Evolutionary conservation across 2,329 filamentous ascomycete species (phyloP), one percentile per base, ranked within the genome.

Genomic region (Penicillium sp.): DNA sequence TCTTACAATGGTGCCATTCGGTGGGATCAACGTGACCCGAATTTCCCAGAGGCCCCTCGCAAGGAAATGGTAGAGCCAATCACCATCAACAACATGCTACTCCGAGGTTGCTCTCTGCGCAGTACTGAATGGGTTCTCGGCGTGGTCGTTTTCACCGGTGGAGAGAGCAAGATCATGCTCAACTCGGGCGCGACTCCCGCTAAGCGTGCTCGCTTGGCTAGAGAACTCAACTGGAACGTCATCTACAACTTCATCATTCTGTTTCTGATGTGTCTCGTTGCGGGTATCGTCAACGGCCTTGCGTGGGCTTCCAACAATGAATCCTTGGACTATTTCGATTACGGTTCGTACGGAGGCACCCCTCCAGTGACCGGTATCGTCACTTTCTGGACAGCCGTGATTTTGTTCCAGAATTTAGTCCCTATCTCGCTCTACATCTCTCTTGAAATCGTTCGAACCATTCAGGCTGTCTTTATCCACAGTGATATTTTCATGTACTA

Each of bases 101-200:
- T 99, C 45, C 90, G 95, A 80, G 95, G 95, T 54, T 96, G 92
- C 77, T 96, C 92, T 66, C 78, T 99, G 49, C 87, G 93, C 63
- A 99, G 98, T 74, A 99, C 95, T 0, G 93, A 98, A 70, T 99
- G 95, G 95, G 84, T 92, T 53, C 83, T 99, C 6, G 95, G 93
- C 52, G 84, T 99, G 3, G 93, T 98, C 49, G 81, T 96, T 19
- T 99, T 96, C 76, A 98, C 95, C 14, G 95, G 95, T 33, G 87
- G 93, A 70, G 93, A 99, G 73, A 96, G 93, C 33, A 99, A 98
- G 79, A 98, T 97, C 73, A 99, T 99, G 95, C 90, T 97, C 79
- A 99, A 99, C 72, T 90, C 95, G 27, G 95, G 95, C 58, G 89
- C 93, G 60, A 99, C 95, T 1, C 95, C 96, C 13, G 96, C 87